These are phyloP conservation scores for Phyllostachys edulis DNA, from an alignment of 176 grass and related monocot species.

Conservation along the genomic window DNA sequence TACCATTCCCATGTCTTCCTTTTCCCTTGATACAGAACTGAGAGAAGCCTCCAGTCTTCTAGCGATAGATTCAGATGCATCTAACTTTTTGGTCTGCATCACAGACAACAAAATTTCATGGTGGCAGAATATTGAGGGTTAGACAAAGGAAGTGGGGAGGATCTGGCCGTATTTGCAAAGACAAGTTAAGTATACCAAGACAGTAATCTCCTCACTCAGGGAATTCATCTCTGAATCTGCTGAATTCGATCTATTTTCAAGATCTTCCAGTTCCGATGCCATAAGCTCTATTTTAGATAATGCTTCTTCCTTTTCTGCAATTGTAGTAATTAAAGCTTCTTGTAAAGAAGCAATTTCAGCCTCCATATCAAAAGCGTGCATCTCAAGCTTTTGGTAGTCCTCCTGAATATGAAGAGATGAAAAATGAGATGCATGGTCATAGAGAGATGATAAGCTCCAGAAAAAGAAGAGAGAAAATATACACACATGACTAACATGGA, in stretches of 20 bases:
- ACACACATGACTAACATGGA: neutral
- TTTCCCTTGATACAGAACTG: slow-evolving; percentile 62
- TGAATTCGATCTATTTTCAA: slow-evolving; percentile 52
- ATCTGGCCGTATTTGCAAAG: slow-evolving; percentile 21
- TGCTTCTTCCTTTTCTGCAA: slow-evolving; percentile 73
- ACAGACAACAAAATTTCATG: slow-evolving; percentile 4
- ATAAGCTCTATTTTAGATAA: slow-evolving; percentile 58
- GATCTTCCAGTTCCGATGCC: slow-evolving; percentile 51
- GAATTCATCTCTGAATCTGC: neutral
- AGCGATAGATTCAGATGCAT: slow-evolving; percentile 50
- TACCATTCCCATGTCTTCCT: slow-evolving; percentile 89
- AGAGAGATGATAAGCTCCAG: slow-evolving; percentile 2
- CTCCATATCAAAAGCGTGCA: slow-evolving; percentile 61
- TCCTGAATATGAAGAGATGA: slow-evolving; percentile 49
- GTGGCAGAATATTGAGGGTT: neutral
- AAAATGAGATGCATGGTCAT: slow-evolving; percentile 23
- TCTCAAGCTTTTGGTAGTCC: slow-evolving; percentile 77
- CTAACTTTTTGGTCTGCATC: slow-evolving; percentile 55
- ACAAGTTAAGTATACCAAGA: slow-evolving; percentile 52
- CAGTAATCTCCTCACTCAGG: slow-evolving; percentile 41
- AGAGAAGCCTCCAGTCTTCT: slow-evolving; percentile 56
- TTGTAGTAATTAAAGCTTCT: slow-evolving; percentile 54
- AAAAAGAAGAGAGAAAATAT: neutral
- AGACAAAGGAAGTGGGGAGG: neutral
- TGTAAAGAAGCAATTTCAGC: slow-evolving; percentile 66